These are phyloP conservation scores for Pyrenophora seminiperda DNA, from an alignment of 2,329 filamentous ascomycete species.

Conservation along the genomic window DNA sequence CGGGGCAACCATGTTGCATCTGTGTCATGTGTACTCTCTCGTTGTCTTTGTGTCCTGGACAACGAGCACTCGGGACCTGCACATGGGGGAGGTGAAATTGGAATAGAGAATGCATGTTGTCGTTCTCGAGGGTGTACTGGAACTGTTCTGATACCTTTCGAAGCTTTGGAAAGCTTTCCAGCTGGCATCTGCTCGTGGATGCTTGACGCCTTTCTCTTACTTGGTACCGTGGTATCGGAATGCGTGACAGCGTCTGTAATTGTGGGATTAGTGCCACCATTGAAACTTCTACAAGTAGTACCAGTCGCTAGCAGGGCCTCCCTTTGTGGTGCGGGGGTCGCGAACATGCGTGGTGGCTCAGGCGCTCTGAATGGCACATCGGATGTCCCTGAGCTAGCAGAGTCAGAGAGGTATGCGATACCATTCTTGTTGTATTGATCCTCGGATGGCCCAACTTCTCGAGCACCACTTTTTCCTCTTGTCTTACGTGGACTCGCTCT, in stretches of 20 bases:
- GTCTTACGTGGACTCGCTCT: conserved; percentile 2
- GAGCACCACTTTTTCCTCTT: conserved; percentile 4
- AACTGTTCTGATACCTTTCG: not conserved
- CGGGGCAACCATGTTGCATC: conserved; percentile 7
- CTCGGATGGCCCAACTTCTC: not conserved
- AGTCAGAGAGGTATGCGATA: not conserved
- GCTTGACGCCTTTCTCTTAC: conserved; percentile 14
- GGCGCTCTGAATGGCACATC: not conserved
- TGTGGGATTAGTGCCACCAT: not conserved
- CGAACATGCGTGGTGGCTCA: conserved; percentile 1
- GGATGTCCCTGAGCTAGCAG: not conserved
- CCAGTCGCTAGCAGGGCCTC: not conserved
- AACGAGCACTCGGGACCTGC: not conserved
- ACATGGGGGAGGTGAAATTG: conserved; percentile 1
- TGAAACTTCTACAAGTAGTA: not conserved
- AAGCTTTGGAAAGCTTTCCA: conserved; percentile 13
- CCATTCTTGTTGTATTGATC: not conserved
- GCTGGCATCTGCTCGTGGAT: conserved; percentile 1
- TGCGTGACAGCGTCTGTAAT: not conserved
- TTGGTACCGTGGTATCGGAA: not conserved
- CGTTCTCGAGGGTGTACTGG: not conserved
- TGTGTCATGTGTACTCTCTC: conserved; percentile 1
- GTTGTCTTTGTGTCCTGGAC: not conserved
- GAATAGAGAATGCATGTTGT: conserved; percentile 10
- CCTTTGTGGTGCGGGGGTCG: not conserved